Evolutionary conservation across 495 filamentous ascomycete species (phyloP).

Genomic region (Xylaria cubensis): DNA sequence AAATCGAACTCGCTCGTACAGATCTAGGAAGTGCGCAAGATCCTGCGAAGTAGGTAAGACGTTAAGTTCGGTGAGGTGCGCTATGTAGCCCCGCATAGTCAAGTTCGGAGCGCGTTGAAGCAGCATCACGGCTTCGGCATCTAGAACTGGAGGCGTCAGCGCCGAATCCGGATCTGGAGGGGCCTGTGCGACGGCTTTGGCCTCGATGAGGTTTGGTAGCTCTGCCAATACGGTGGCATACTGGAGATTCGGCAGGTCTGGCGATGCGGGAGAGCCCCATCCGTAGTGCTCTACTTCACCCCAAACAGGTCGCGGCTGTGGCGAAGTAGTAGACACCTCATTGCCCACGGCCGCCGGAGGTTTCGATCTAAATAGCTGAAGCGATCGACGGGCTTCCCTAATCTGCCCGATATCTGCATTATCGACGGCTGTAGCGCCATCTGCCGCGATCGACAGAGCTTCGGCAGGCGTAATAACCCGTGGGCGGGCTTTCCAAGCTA

Average conservation of each 20-base stretch:
- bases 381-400: conserved; percentile 27
- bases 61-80: conserved; percentile 68
- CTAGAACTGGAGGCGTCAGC: conserved; percentile 49
- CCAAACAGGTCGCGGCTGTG: conserved; percentile 63
- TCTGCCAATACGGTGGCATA: conserved; percentile 84
- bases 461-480: conserved; percentile 51
- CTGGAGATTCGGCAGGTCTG: conserved; percentile 77
- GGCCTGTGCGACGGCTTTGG: conserved; percentile 84
- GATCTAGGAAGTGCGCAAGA: conserved; percentile 67
- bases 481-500: conserved; percentile 81
- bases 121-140: conserved; percentile 68
- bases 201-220: conserved; percentile 90
- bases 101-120: conserved; percentile 74
- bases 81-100: conserved; percentile 82
- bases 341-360: conserved; percentile 35
- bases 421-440: conserved; percentile 20
- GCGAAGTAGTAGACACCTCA: conserved; percentile 38
- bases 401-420: neutral
- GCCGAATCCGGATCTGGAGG: conserved; percentile 63
- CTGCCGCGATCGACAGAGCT: conserved; percentile 19
- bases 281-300: conserved; percentile 83
- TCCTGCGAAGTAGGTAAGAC: conserved; percentile 66
- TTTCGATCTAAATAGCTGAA: conserved; percentile 36
- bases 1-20: conserved; percentile 88
- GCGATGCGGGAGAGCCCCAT: conserved; percentile 80